Percentiles rank a stretch among this genome's conserved stretches.
Evolutionary conservation across 352 stramenopile species (phyloP).

Genomic region (Phytophthora macrochlamydospora): DNA sequence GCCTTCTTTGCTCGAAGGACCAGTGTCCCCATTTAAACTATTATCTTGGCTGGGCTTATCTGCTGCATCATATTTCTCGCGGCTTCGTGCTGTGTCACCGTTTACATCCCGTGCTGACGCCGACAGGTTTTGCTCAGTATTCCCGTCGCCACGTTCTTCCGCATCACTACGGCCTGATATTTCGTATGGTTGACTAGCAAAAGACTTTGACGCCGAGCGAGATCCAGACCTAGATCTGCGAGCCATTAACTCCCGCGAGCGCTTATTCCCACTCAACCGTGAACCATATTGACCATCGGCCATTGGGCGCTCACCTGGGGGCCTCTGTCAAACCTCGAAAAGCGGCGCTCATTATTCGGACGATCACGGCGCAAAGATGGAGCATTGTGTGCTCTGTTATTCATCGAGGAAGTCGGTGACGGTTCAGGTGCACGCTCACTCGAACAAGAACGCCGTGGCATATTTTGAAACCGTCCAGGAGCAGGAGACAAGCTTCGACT

Average conservation of each 20-base stretch:
- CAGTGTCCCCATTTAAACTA: too few species aligned
- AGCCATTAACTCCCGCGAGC: slow-evolving; percentile 6
- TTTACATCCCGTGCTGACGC: too few species aligned
- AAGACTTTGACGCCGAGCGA: slow-evolving; percentile 19
- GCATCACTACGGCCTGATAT: background rate
- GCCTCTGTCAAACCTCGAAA: slow-evolving; percentile 8
- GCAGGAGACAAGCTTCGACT: slow-evolving; percentile 25
- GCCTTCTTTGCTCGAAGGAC: background rate
- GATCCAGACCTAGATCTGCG: slow-evolving; percentile 22
- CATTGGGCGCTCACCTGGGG: slow-evolving; percentile 2
- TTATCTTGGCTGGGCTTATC: too few species aligned
- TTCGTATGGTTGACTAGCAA: slow-evolving; percentile 9
- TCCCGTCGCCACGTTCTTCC: background rate
- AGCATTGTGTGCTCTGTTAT: slow-evolving; percentile 17
- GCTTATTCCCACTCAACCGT: slow-evolving; percentile 18
- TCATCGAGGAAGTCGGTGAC: slow-evolving; percentile 25
- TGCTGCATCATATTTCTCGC: too few species aligned
- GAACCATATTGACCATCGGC: slow-evolving; percentile 11
- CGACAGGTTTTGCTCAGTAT: background rate
- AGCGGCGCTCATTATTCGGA: slow-evolving; percentile 9
- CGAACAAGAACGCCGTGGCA: slow-evolving; percentile 36
- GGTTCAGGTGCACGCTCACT: slow-evolving; percentile 30
- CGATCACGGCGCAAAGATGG: slow-evolving; percentile 25
- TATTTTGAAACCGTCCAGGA: background rate
- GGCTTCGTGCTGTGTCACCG: too few species aligned